Evolutionary conservation across 2,329 filamentous ascomycete species (phyloP).

Genomic region (Botrytis fabae): DNA sequence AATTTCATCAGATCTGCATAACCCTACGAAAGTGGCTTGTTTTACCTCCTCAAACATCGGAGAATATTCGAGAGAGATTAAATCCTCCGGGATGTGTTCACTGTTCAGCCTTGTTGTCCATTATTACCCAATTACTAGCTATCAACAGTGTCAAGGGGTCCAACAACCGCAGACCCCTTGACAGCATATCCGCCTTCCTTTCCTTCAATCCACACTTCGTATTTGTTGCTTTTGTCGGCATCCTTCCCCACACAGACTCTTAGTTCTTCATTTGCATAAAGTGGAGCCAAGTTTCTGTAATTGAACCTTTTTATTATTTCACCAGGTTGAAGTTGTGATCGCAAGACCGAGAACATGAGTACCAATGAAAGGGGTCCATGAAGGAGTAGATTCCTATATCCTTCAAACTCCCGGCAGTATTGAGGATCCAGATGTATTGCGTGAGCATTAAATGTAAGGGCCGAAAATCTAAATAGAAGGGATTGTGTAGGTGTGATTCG

Average conservation of each 20-base stretch:
- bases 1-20: constrained; percentile 12
- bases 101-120: constrained; percentile 22
- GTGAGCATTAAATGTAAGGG: constrained; percentile 90
- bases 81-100: background rate
- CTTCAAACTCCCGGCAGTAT: constrained; percentile 71
- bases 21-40: constrained; percentile 19
- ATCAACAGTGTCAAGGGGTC: constrained; percentile 18
- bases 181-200: constrained; percentile 62
- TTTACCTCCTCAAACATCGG: constrained; percentile 22
- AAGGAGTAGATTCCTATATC: constrained; percentile 73
- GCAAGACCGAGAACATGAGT: constrained; percentile 70
- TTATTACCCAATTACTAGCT: constrained; percentile 2
- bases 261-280: constrained; percentile 73
- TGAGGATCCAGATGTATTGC: constrained; percentile 78
- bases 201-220: constrained; percentile 67
- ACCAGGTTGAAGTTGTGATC: constrained; percentile 47
- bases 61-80: constrained; percentile 23
- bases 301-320: constrained; percentile 57
- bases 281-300: constrained; percentile 79
- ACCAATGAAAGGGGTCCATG: constrained; percentile 83
- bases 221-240: constrained; percentile 45
- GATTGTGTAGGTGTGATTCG: constrained; percentile 64
- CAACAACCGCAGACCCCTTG: constrained; percentile 50
- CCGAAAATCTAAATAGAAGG: constrained; percentile 87
- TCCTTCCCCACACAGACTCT: constrained; percentile 63